Evolutionary conservation across 2,329 filamentous ascomycete genomes (phyloP), one percentile per base, ranked within the genome.

Genomic region (Arthrobotrys sinensis): DNA sequence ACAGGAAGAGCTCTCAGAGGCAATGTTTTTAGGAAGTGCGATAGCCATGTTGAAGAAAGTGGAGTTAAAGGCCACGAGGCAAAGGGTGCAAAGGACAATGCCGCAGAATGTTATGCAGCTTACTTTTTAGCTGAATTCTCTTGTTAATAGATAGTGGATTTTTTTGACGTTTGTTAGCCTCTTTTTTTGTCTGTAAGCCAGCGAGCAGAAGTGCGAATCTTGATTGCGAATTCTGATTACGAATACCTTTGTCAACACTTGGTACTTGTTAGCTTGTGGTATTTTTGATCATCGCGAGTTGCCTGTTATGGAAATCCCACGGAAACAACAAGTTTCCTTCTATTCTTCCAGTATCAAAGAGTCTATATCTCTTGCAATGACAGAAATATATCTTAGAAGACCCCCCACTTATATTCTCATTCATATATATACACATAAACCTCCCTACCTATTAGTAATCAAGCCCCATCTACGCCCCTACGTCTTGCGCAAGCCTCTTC

Each of bases 401-500:
- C 14, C 19, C 7, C 5, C 50, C 24, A 53, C 12, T 4, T 10
- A 8, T n/a, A 28, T 43, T 60, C 19, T 19, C 36, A 43, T 40
- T 14, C 16, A 12, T 19, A 19, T 36, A 24, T 5, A 38, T 38
- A 57, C 32, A 12, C 2, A 19, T 57, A 16, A n/a, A n/a, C n/a
- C 50, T 8, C 32, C 16, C 14, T 11, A n/a, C 12, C 8, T 5
- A 11, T 52, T 28, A 12, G 3, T n/a, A 32, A 34, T 14, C 10
- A 34, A 34, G 16, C 16, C 46, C 7, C 7, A 24, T 3, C 40
- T 60, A 76, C 19, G 71, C 68, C 21, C 55, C 53, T 38, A 81
- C 60, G 72, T 82, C 83, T 62, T 83, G 82, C 10, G 40, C 85
- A 81, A 93, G 82, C 1, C 87, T 87, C 71, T 86, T 85, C 93